Base-by-base conservation (phyloP, 768 basidiomycete genomes). In the Tricholoma saponaceum region DNA sequence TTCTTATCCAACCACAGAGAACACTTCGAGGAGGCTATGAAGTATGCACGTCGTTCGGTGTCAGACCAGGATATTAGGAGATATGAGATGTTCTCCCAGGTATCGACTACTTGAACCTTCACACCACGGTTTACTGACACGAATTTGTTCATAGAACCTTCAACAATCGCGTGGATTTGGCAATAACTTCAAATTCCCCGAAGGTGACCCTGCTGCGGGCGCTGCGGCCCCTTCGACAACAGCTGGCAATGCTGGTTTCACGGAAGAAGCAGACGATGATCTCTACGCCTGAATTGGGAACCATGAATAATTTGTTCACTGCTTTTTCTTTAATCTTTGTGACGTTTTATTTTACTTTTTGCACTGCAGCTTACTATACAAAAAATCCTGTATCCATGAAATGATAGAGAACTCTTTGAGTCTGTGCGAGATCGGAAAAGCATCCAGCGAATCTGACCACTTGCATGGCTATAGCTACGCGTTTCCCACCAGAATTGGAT, bases 1-100 rank as follows among this genome's bases (percentile, higher is more conserved):
- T n/a, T 49, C 25, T 47, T 58, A 23, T 25, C 28, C 26, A 12
- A 49, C 23, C 54, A n/a, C 58, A 86, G 86, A 67, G 93, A 88
- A 0, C 96, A 98, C 81, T 98, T 98, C 65, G 96, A 98, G 76
- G 96, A 98, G 75, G 95, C 97, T 2, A 98, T 98, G 95, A 88
- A 89, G 74, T 98, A 84, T 66, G 95, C 97, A 60, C 89, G 97
- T 71, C 89, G 97, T 53, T 98, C 95, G 12, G 96, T 98, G 55
- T 95, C 93, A 12, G 95, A 98, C 69, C 86, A 90, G 62, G 96
- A 98, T 69, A 96, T 98, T 74, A 84, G 95, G 67, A 87, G 95
- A 54, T 99, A 98, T 74, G 96, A 98, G 83, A 95, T 97, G 88
- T 98, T 98, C 73, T 77, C 95, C 33, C 95, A 95, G 81, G 87